Evolutionary conservation across 116 monocot species (phyloP).

Genomic region (Posidonia oceanica): DNA sequence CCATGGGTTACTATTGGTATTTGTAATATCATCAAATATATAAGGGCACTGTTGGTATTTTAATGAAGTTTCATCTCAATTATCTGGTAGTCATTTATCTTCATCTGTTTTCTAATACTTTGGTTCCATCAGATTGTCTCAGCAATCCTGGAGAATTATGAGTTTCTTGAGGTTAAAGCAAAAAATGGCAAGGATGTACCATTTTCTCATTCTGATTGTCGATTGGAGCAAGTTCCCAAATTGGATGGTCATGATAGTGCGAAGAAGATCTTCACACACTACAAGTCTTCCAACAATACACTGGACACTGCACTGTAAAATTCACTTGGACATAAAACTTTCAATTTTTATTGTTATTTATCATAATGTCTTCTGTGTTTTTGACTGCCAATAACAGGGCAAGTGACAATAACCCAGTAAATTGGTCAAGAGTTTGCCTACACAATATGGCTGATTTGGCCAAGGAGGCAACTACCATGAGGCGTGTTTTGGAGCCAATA

Average conservation of each 20-base stretch:
- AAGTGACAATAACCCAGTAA: constrained; percentile 27
- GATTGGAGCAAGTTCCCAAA: too few relatives aligned
- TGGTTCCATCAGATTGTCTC: constrained; percentile 53
- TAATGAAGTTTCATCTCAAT: too few relatives aligned
- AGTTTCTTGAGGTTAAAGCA: constrained; percentile 16
- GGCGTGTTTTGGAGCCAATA: constrained; percentile 82
- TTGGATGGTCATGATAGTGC: too few relatives aligned
- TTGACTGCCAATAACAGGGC: constrained; percentile 17
- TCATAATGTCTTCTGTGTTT: background rate
- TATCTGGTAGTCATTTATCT: background rate
- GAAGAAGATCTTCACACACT: too few relatives aligned
- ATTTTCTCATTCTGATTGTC: background rate
- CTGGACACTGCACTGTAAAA: constrained; percentile 36
- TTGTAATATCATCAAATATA: too few relatives aligned
- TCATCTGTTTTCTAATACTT: background rate
- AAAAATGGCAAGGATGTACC: constrained; percentile 18
- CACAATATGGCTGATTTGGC: constrained; percentile 76
- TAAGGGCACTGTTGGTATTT: too few relatives aligned
- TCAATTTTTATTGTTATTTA: background rate
- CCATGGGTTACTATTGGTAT: too few relatives aligned
- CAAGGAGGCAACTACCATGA: constrained; percentile 86
- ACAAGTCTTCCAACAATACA: background rate
- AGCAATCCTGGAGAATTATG: constrained; percentile 66
- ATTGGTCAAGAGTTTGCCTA: constrained; percentile 82
- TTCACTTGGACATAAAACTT: background rate